A percentile compares a stretch with the other conserved stretches of the same genome.
Conservation (phyloP, 192 early-diverging fungal species). For the Gaertneriomyces semiglobifer region DNA sequence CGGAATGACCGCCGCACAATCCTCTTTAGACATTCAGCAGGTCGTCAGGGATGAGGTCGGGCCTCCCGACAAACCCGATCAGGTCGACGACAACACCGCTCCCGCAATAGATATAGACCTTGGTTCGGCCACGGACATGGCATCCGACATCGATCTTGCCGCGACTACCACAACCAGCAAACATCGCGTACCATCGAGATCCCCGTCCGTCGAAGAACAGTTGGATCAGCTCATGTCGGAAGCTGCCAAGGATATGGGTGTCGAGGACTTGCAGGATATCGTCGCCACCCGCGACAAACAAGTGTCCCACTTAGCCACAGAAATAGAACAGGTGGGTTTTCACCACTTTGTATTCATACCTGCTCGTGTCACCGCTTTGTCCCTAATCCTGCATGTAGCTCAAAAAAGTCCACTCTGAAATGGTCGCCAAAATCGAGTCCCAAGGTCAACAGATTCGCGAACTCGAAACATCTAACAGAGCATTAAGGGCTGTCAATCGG, state of each 20-base stretch:
- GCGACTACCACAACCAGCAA: too few species aligned
- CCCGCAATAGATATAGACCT: too few species aligned
- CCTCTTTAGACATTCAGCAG: too few species aligned
- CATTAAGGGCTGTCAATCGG: conserved; percentile 12
- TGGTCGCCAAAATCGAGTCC: conserved; percentile 2
- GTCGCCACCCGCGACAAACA: conserved; percentile 8
- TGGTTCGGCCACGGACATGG: too few species aligned
- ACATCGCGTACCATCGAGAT: too few species aligned
- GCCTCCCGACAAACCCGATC: too few species aligned
- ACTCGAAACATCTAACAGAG: conserved; percentile 6
- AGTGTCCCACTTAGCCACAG: conserved; percentile 4
- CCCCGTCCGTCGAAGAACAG: conserved; percentile 6
- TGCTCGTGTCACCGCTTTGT: neutral
- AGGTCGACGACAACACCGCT: too few species aligned
- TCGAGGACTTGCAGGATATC: neutral
- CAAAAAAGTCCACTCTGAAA: neutral
- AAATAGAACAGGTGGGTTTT: conserved; percentile 13
- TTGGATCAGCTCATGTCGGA: conserved; percentile 11
- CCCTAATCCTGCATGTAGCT: neutral
- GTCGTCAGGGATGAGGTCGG: too few species aligned
- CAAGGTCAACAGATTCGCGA: neutral
- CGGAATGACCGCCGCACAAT: too few species aligned
- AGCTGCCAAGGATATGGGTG: conserved; percentile 22
- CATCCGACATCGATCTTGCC: too few species aligned
- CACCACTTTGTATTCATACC: neutral